Base-by-base conservation (phyloP, 1,284 basidiomycete genomes). In the Trametes versicolor region DNA sequence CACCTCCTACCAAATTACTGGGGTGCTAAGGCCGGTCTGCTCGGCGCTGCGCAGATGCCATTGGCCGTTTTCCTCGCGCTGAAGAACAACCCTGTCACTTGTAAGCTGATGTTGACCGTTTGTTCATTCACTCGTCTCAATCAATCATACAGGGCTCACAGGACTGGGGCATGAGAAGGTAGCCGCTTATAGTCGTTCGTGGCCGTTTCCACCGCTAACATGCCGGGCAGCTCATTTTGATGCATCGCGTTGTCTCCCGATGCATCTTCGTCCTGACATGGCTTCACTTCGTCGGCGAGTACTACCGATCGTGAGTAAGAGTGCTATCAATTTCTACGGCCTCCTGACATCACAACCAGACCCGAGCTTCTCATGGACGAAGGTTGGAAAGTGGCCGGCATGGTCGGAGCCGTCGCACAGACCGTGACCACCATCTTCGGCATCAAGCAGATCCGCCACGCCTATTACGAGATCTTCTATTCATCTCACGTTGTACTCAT, bases 391-490 rank as follows among this genome's bases (percentile, higher is more conserved):
- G 54, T 52, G 15, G 59, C 67, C 23, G 80, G 80, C 6, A 63
- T 77, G 15, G 72, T 74, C 21, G 76, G 74, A 15, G 74, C 77
- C 4, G 66, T 76, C 32, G 73, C 75, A 0, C 75, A 78, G 47
- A 79, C 74, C 7, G 62, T 81, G 23, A 65, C 80, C 55, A 70
- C 75, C 15, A 39, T 80, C 19, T 65, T 79, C 12, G 79, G 80
- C 2, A 65, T 82, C 55, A 70, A 73, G 49, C 72, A 75, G 6
- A 73, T 82, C 41, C 75, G 82, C 49, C 72, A 72, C 12, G 66
- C 74, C 19, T 76, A 78, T 47, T 83, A 82, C 72, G 82, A 84
- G 69, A 69, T 76, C 58, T 84, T 83, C 76, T 75, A 81, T 55
- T 66, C 79, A 37, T 68, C 71, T n/a, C 83, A 84, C 69, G 77